Conservation (phyloP, 768 basidiomycete species). For the Plicaturopsis crispa region DNA sequence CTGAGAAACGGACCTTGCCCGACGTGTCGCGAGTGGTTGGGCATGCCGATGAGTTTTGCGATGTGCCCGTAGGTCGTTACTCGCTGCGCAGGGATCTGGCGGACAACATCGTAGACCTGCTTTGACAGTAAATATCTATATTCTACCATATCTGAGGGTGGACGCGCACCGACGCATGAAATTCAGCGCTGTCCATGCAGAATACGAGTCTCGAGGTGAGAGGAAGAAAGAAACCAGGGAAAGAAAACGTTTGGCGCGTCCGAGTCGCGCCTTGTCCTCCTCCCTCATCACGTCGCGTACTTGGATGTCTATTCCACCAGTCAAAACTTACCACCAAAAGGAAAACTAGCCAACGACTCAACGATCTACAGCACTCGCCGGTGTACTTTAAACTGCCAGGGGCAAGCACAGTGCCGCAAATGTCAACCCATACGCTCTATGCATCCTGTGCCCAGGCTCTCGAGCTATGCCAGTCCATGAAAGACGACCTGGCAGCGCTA, state of each 20-base stretch:
- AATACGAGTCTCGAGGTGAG: no score
- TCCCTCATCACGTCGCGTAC: no score
- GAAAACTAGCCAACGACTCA: no score
- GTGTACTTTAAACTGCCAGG: no score
- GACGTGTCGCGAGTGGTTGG: constrained; percentile 70
- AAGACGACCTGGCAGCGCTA: constrained; percentile 50
- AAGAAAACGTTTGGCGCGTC: no score
- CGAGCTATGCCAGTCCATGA: constrained; percentile 44
- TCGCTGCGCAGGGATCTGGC: constrained; percentile 56
- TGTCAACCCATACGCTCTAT: no score
- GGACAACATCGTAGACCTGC: constrained; percentile 68
- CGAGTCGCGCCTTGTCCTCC: no score
- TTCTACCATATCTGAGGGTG: not conserved
- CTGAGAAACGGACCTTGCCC: constrained; percentile 61
- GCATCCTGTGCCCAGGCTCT: constrained; percentile 65
- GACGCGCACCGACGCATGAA: constrained; percentile 46
- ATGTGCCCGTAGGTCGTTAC: constrained; percentile 82
- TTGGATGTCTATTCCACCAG: no score
- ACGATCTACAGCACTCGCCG: no score
- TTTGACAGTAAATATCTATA: not conserved
- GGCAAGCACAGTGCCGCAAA: no score
- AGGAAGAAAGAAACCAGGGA: no score
- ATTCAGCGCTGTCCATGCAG: constrained; percentile 61
- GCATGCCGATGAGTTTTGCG: constrained; percentile 76
- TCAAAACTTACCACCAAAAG: no score